Conservation (phyloP, 129 eudicot species). For the Arctium lappa region DNA sequence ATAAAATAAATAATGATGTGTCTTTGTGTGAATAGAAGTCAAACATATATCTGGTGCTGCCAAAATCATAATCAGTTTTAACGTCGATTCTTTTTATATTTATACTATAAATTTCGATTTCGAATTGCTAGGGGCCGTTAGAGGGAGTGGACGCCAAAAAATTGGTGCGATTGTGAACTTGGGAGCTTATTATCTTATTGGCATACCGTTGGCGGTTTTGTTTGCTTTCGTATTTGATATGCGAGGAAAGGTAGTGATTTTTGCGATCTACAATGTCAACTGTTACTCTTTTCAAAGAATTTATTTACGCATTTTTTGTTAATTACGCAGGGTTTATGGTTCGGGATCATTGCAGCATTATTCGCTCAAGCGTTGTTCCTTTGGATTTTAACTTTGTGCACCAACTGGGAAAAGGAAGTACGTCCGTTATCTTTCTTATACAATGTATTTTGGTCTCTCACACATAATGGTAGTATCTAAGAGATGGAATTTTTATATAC, state of each 20-base stretch:
- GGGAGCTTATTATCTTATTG: conserved; percentile 72
- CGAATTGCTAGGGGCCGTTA: conserved; percentile 47
- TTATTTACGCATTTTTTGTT: background rate
- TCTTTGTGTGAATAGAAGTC: background rate
- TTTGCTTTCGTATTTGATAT: conserved; percentile 58
- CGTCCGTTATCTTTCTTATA: background rate
- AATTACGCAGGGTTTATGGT: conserved; percentile 71
- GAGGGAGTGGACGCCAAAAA: conserved; percentile 87
- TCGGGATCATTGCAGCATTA: conserved; percentile 58
- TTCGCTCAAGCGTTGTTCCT: conserved; percentile 55
- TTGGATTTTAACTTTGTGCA: conserved; percentile 42
- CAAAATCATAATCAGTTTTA: background rate
- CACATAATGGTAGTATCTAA: background rate
- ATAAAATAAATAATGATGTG: background rate
- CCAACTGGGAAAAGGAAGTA: conserved; percentile 77
- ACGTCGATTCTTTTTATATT: background rate
- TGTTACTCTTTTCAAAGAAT: background rate
- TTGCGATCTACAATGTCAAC: background rate
- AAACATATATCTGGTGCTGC: background rate
- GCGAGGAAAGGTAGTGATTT: conserved; percentile 67
- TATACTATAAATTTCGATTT: background rate
- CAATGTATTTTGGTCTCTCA: background rate
- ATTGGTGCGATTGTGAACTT: conserved; percentile 65
- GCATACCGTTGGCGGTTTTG: conserved; percentile 52
- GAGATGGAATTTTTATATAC: background rate